A percentile compares a stretch with the other conserved stretches of the same genome.
phyloP scores from a whole-genome alignment of 306 rosid species.

The Pyrus pyrifolia region DNA sequence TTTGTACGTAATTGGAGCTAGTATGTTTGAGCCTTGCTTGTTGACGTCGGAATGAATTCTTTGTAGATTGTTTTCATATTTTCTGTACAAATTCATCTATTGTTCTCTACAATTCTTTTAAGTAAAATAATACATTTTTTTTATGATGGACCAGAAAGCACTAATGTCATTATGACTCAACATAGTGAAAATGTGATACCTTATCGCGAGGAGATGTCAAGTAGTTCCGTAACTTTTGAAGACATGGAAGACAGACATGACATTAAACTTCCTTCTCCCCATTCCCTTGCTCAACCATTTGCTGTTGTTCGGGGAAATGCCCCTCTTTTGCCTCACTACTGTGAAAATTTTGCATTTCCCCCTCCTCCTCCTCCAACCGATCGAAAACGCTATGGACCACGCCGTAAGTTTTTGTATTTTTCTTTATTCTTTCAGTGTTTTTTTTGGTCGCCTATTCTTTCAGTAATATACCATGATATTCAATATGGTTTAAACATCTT shows the following conservation, averaged over 20 bases:
- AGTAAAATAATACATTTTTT: slow-evolving; percentile 20
- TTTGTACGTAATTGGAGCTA: slow-evolving; percentile 3
- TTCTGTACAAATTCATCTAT: not conserved
- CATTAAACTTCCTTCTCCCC: slow-evolving; percentile 31
- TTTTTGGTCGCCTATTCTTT: not conserved
- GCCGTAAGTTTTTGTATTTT: slow-evolving; percentile 57
- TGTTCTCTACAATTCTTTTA: slow-evolving; percentile 15
- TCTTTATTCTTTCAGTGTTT: slow-evolving; percentile 6
- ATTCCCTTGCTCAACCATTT: slow-evolving; percentile 16
- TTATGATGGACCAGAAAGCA: slow-evolving; percentile 50
- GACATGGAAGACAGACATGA: slow-evolving; percentile 28
- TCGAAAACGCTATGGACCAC: slow-evolving; percentile 77
- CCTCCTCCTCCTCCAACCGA: slow-evolving; percentile 81
- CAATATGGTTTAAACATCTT: not conserved
- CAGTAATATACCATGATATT: not conserved
- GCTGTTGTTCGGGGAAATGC: slow-evolving; percentile 23
- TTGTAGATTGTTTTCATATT: not conserved
- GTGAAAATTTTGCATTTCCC: slow-evolving; percentile 68
- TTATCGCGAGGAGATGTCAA: slow-evolving; percentile 15
- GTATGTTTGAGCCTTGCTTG: not conserved
- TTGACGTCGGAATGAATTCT: not conserved
- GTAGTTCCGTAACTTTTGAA: slow-evolving; percentile 21
- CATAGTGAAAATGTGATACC: slow-evolving; percentile 38
- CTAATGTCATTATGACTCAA: slow-evolving; percentile 31
- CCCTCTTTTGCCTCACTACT: slow-evolving; percentile 36